Percentiles rank a stretch among this genome's conserved stretches.
These are phyloP conservation scores for Saksenaea vasiformis DNA, from an alignment of 371 early-diverging fungal species.

Conservation along the genomic window DNA sequence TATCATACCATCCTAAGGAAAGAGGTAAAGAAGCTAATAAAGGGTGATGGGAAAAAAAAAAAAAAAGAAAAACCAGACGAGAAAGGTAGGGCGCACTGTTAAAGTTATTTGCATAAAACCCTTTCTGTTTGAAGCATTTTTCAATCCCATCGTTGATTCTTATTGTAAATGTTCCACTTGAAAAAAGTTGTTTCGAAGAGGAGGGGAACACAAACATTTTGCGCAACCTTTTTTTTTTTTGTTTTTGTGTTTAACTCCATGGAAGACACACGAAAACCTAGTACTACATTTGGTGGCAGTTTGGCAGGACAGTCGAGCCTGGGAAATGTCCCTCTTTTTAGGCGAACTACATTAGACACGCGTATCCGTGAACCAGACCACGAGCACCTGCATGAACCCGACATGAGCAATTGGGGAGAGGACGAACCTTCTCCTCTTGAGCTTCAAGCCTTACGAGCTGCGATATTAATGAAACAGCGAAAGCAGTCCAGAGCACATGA, in stretches of 20 bases:
- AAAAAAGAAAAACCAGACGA: background rate
- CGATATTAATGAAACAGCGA: background rate
- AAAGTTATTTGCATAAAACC: background rate
- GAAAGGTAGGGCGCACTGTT: background rate
- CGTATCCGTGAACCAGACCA: background rate
- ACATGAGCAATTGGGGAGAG: slow-evolving; percentile 4
- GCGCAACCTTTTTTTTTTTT: background rate
- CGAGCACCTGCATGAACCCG: background rate
- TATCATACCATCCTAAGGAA: background rate
- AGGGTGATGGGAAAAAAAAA: background rate
- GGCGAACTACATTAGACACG: background rate
- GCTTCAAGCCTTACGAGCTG: slow-evolving; percentile 1
- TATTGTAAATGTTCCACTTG: slow-evolving; percentile 1
- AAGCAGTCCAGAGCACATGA: background rate
- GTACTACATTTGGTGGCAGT: background rate
- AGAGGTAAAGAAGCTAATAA: background rate
- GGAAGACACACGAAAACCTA: background rate
- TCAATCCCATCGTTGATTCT: background rate
- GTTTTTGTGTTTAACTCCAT: background rate
- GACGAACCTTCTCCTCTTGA: slow-evolving; percentile 9
- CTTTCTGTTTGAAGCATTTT: background rate
- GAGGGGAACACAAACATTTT: background rate
- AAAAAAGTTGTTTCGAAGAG: background rate
- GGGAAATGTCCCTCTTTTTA: background rate
- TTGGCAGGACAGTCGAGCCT: background rate